phyloP scores from a whole-genome alignment of 192 early-diverging fungal genomes.

The Allomyces arbusculus region DNA sequence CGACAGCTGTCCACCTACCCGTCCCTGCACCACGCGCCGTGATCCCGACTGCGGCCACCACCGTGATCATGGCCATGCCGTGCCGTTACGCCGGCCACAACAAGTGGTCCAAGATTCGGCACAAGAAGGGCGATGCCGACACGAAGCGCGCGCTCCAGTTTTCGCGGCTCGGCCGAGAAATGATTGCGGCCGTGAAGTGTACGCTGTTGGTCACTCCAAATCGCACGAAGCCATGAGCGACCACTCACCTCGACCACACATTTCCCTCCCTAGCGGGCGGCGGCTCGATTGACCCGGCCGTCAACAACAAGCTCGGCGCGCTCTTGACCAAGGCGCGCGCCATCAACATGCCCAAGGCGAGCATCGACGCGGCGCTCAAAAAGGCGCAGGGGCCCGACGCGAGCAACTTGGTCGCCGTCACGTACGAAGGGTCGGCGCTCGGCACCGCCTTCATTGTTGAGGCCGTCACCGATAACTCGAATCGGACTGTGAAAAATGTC shows the following conservation, averaged over 20 bases:
- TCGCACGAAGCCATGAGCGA: no score
- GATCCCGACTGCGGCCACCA: no score
- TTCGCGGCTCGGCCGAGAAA: conserved; percentile 36
- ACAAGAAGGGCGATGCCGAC: conserved; percentile 32
- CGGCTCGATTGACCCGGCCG: conserved; percentile 14
- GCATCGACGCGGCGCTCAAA: conserved; percentile 45
- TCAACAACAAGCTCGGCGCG: conserved; percentile 34
- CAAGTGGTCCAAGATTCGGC: conserved; percentile 42
- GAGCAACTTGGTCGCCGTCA: conserved; percentile 19
- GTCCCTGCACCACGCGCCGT: no score
- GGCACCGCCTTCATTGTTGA: conserved; percentile 42
- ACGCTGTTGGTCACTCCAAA: conserved; percentile 1
- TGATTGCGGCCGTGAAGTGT: conserved; percentile 37
- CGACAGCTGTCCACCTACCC: no score
- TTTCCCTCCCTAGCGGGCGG: no score
- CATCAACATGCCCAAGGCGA: conserved; percentile 49
- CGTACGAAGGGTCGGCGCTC: conserved; percentile 43
- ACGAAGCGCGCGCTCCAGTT: conserved; percentile 27
- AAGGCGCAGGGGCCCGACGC: conserved; percentile 20
- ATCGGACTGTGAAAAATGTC: conserved; percentile 39
- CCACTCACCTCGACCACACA: no score
- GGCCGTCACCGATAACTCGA: conserved; percentile 37
- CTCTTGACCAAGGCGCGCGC: conserved; percentile 31
- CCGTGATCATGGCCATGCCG: no score
- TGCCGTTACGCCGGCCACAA: conserved; percentile 22